A percentile compares a stretch with the other conserved stretches of the same genome.
Conservation (phyloP, 768 basidiomycete genomes). For the Chalciporus chontae region DNA sequence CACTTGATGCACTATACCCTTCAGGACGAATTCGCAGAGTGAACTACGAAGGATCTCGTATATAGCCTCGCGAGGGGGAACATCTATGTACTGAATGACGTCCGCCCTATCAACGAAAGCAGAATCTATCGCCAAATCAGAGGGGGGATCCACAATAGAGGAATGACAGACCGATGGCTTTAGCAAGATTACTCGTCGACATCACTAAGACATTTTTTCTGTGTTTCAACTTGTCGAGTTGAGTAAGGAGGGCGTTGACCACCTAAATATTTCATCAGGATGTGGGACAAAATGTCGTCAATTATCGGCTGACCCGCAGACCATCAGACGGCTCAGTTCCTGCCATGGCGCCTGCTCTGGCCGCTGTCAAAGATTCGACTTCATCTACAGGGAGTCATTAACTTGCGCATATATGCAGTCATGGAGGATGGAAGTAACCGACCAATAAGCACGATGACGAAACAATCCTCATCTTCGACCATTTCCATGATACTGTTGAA, state of each 20-base stretch:
- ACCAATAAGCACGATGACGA: conserved; percentile 95
- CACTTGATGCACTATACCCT: conserved; percentile 60
- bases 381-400: conserved; percentile 57
- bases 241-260: conserved; percentile 94
- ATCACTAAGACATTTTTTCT: conserved; percentile 93
- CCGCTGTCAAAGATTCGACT: conserved; percentile 93
- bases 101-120: conserved; percentile 98
- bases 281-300: neutral
- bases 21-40: conserved; percentile 72
- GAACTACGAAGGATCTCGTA: conserved; percentile 89
- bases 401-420: conserved; percentile 3
- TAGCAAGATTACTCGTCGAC: conserved; percentile 93
- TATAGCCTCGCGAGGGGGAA: conserved; percentile 87
- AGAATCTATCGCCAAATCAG: conserved; percentile 52
- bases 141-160: neutral
- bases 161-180: conserved; percentile 78
- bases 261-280: conserved; percentile 52
- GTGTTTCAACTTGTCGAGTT: conserved; percentile 92
- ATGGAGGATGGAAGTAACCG: conserved; percentile 2
- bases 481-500: conserved; percentile 88
- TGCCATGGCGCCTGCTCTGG: conserved; percentile 89
- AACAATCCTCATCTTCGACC: conserved; percentile 86
- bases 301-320: conserved; percentile 58
- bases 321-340: conserved; percentile 97
- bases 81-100: conserved; percentile 90